Evolutionary conservation across 129 eudicot genomes (phyloP).

Genomic region (Daucus carota): DH1_v3.0 NC_030381.2:21714001-21714500

Average conservation of each 20-base stretch:
- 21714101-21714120: neutral
- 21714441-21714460: conserved; percentile 64
- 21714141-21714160: neutral
- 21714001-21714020: neutral
- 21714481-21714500: neutral
- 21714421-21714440: conserved; percentile 96
- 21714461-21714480: neutral
- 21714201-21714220: neutral
- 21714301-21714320: conserved; percentile 49
- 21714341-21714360: conserved; percentile 30
- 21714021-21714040: neutral
- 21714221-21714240: neutral
- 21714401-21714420: conserved; percentile 92
- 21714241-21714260: conserved; percentile 36
- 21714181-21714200: neutral
- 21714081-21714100: neutral
- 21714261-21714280: conserved; percentile 64
- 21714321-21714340: conserved; percentile 39
- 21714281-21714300: conserved; percentile 47
- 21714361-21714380: conserved; percentile 42
- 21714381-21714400: conserved; percentile 40
- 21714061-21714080: neutral
- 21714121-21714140: neutral
- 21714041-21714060: neutral
- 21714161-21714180: neutral